A percentile compares a stretch with the other conserved stretches of the same genome.
These are phyloP conservation scores for Phytopythium montanum DNA, from an alignment of 352 stramenopile species.

Conservation along the genomic window DNA sequence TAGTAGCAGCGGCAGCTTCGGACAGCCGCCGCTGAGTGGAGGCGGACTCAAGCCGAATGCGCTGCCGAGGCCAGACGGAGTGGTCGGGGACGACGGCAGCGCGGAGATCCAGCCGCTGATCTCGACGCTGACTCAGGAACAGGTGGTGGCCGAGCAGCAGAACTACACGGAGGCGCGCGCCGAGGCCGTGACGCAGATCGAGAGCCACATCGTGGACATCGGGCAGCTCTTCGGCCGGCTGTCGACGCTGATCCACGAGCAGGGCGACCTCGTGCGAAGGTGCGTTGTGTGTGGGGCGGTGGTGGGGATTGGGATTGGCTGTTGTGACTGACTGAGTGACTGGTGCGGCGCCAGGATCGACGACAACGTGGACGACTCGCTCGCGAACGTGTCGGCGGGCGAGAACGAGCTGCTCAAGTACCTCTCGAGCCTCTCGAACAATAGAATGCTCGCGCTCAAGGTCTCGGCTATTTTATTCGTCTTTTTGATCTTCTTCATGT, in stretches of 20 bases:
- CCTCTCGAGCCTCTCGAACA: conserved; percentile 83
- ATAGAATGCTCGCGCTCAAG: conserved; percentile 84
- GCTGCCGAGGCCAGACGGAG: conserved; percentile 52
- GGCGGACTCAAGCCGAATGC: conserved; percentile 33
- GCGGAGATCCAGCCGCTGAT: conserved; percentile 70
- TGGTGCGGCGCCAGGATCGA: conserved; percentile 61
- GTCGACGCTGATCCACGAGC: conserved; percentile 77
- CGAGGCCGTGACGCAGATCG: conserved; percentile 79
- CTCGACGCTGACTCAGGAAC: conserved; percentile 63
- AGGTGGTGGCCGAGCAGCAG: conserved; percentile 74
- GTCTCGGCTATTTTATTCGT: conserved; percentile 85
- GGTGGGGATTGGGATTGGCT: conserved; percentile 4
- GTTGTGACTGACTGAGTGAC: too few relatives aligned
- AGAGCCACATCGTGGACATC: conserved; percentile 86
- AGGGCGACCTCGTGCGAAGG: conserved; percentile 78
- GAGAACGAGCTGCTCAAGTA: conserved; percentile 86
- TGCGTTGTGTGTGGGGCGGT: conserved; percentile 17
- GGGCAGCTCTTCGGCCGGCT: conserved; percentile 78
- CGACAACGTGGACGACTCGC: conserved; percentile 79
- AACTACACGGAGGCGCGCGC: conserved; percentile 73
- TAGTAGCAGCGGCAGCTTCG: conserved; percentile 1
- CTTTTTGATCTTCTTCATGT: conserved; percentile 89
- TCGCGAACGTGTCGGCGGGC: conserved; percentile 68
- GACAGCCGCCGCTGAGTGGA: conserved; percentile 20
- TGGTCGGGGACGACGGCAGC: conserved; percentile 17